Percentiles rank a stretch among this genome's conserved stretches.
Conservation (phyloP, 2,329 filamentous ascomycete species). For the Stemphylium vesicarium region DNA sequence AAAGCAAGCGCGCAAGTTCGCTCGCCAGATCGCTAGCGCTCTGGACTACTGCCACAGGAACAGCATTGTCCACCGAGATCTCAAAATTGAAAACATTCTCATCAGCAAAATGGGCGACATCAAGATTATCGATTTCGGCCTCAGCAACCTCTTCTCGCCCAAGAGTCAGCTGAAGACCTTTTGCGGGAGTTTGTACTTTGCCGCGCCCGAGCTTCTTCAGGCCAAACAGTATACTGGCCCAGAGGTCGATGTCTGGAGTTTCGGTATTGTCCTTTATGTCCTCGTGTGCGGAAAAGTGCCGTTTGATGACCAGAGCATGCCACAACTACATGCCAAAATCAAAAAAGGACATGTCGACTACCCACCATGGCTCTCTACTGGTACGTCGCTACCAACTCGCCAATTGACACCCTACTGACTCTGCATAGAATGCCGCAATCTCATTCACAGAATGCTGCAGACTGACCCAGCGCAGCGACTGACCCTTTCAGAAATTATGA, state of each 20-base stretch:
- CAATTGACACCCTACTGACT: conserved; percentile 5
- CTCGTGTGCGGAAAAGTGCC: conserved; percentile 97
- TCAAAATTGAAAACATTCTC: conserved; percentile 99
- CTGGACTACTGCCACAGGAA: conserved; percentile 98
- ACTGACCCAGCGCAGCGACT: conserved; percentile 89
- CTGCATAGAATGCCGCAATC: conserved; percentile 80
- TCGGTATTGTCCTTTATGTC: conserved; percentile 96
- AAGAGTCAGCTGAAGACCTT: conserved; percentile 89
- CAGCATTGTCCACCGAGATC: conserved; percentile 94
- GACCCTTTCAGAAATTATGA: conserved; percentile 89
- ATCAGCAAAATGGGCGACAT: conserved; percentile 99
- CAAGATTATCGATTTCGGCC: conserved; percentile 98
- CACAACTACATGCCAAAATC: conserved; percentile 96
- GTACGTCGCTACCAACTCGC: conserved; percentile 59
- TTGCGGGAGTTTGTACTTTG: conserved; percentile 97
- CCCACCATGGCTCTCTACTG: conserved; percentile 87
- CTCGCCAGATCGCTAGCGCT: conserved; percentile 93
- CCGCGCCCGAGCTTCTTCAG: conserved; percentile 91
- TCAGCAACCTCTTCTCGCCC: conserved; percentile 95
- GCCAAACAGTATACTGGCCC: conserved; percentile 94
- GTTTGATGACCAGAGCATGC: conserved; percentile 99
- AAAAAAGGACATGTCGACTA: conserved; percentile 97
- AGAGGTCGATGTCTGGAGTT: conserved; percentile 98
- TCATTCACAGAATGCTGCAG: conserved; percentile 94
- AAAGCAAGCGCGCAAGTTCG: conserved; percentile 97